Conservation (phyloP, 1,284 basidiomycete genomes). For the Tilletia horrida region DNA sequence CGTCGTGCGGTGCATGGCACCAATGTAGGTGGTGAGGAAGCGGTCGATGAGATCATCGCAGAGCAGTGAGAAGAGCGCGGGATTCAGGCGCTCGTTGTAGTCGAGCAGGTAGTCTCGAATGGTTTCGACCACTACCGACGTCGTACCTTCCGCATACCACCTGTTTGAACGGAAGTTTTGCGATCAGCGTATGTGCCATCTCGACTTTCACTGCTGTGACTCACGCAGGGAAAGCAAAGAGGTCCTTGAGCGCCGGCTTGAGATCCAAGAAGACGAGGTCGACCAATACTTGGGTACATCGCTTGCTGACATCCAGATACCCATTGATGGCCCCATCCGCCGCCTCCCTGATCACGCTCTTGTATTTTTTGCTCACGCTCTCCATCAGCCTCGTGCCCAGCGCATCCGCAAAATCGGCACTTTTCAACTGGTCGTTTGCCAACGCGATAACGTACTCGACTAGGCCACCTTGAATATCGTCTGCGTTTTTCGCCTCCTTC, state of each 20-base stretch:
- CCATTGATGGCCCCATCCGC: constrained; percentile 96
- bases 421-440: constrained; percentile 97
- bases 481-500: constrained; percentile 70
- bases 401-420: constrained; percentile 86
- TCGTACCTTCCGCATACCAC: constrained; percentile 63
- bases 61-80: constrained; percentile 84
- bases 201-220: background rate
- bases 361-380: constrained; percentile 89
- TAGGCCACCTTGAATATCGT: constrained; percentile 80
- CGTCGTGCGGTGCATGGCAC: constrained; percentile 75
- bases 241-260: constrained; percentile 76
- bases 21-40: constrained; percentile 87
- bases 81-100: constrained; percentile 85
- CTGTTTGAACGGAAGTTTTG: constrained; percentile 55
- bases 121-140: constrained; percentile 84
- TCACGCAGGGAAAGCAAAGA: constrained; percentile 78
- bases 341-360: constrained; percentile 73
- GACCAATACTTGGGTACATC: constrained; percentile 89
- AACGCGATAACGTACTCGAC: constrained; percentile 95
- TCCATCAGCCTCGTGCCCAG: constrained; percentile 81
- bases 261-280: constrained; percentile 93
- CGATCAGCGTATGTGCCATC: background rate
- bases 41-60: constrained; percentile 88
- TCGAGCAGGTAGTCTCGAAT: constrained; percentile 93
- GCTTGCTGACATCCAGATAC: constrained; percentile 94